These are phyloP conservation scores for Tolypocladium capitatum DNA, from an alignment of 2,329 filamentous ascomycete genomes.

Conservation along the genomic window DNA sequence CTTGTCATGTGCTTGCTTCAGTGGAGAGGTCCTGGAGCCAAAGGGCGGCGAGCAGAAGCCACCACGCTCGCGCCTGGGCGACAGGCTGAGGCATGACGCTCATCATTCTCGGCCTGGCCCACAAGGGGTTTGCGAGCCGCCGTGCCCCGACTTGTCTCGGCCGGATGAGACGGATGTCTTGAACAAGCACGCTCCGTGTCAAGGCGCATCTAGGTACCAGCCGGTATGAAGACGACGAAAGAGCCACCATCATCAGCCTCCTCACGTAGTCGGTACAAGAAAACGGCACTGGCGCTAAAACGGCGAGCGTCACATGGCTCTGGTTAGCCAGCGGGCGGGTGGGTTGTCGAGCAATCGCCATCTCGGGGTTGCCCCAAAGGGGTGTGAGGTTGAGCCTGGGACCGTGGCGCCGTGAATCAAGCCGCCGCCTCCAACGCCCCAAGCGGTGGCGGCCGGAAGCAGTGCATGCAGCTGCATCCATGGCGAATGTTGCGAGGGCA, in stretches of 20 bases:
- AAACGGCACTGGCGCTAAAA: slow-evolving; percentile 2
- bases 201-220: neutral
- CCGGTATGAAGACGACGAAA: neutral
- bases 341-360: neutral
- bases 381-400: neutral
- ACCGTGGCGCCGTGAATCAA: neutral
- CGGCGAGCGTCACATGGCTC: slow-evolving; percentile 4
- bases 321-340: slow-evolving; percentile 1
- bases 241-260: neutral
- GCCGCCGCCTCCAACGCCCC: neutral
- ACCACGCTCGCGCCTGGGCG: no score
- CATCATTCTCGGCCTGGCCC: neutral
- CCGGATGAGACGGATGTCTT: neutral
- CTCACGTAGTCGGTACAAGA: neutral
- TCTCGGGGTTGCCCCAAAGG: neutral
- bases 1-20: neutral
- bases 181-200: neutral
- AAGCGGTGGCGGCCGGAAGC: no score
- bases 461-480: neutral
- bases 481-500: neutral
- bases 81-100: no score
- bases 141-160: neutral
- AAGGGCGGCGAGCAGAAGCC: neutral
- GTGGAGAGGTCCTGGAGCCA: neutral
- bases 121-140: neutral